Evolutionary conservation across 2,329 filamentous ascomycete genomes (phyloP), one percentile per base, ranked within the genome.

Genomic region (Botryotinia calthae): DNA sequence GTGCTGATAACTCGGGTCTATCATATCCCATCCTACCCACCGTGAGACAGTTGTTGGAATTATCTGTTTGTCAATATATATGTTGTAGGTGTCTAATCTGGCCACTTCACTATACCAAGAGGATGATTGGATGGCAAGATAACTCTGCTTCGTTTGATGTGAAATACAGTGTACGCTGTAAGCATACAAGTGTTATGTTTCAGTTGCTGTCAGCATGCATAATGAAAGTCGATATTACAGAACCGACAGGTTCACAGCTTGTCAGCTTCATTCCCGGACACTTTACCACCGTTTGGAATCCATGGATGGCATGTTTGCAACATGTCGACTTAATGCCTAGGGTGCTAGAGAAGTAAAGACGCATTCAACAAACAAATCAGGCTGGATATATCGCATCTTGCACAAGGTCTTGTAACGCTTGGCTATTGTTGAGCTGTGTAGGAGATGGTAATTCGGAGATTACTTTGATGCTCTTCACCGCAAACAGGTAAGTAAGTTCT

Each of bases 1-100:
- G 48, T 42, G 48, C 65, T 31, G 34, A 56, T 42, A n/a, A 58
- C 65, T 68, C 65, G 37, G 65, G 65, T 56, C 65, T 56, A 28
- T 31, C 51, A 16, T 18, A 18, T 56, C 51, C 51, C n/a, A 56
- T 16, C n/a, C 16, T 42, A 42, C 20, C 6, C 31, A 28, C n/a
- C 25, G 34, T 42, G 48, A 31, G 48, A 56, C 10, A 31, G 25
- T 42, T 51, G 46, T 44, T 56, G 37, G 48, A 56, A 42, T 56
- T 18, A n/a, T 20, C 7, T 14, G 14, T 31, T 68, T 56, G 3
- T 56, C 37, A 44, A 16, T 31, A 10, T 2, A 12, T 2, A 42
- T n/a, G 25, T 37, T 40, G 46, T n/a, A 22, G 20, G 22, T n/a
- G 40, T 31, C 37, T 31, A 1, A 22, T 56, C 18, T 12, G 48